Percentiles rank a stretch among this genome's conserved stretches.
These are phyloP conservation scores for Yamadazyma siamensis DNA, from an alignment of 1,139 yeast species.

Conservation along the genomic window DNA sequence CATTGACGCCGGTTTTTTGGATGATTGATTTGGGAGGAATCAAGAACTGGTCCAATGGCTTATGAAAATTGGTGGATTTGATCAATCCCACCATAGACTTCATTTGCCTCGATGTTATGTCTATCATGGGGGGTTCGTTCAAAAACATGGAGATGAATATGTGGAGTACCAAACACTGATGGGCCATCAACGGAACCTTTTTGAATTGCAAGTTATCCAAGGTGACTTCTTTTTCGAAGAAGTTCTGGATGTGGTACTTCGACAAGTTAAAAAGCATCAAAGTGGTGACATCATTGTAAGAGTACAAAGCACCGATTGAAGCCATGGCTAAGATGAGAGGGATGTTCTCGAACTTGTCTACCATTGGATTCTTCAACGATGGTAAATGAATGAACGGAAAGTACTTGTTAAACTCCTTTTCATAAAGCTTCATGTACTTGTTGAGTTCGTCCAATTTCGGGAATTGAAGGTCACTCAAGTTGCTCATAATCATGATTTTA, in stretches of 20 bases:
- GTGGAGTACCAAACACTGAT: slow-evolving; percentile 78
- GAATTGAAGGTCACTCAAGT: slow-evolving; percentile 51
- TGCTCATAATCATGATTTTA: slow-evolving; percentile 51
- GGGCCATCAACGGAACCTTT: slow-evolving; percentile 81
- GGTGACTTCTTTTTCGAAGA: slow-evolving; percentile 57
- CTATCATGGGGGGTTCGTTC: slow-evolving; percentile 70
- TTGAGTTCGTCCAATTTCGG: slow-evolving; percentile 76
- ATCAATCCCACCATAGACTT: slow-evolving; percentile 77
- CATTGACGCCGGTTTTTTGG: slow-evolving; percentile 1
- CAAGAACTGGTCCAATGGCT: slow-evolving; percentile 61
- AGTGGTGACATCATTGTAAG: slow-evolving; percentile 78
- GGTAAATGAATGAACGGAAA: slow-evolving; percentile 83
- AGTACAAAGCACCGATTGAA: slow-evolving; percentile 83
- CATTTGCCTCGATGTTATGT: slow-evolving; percentile 71
- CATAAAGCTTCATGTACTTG: slow-evolving; percentile 66
- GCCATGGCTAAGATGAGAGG: slow-evolving; percentile 82
- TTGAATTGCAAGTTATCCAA: slow-evolving; percentile 48
- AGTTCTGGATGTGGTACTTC: slow-evolving; percentile 72
- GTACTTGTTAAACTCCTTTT: slow-evolving; percentile 71
- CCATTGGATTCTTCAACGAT: slow-evolving; percentile 54
- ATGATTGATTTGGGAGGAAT: slow-evolving; percentile 49
- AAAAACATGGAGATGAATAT: slow-evolving; percentile 81
- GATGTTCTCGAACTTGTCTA: slow-evolving; percentile 57
- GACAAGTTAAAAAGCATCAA: slow-evolving; percentile 74
- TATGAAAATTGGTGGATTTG: slow-evolving; percentile 70